A percentile compares a stretch with the other conserved stretches of the same genome.
phyloP scores from a whole-genome alignment of 2,329 filamentous ascomycete genomes.

The Neocucurbitaria cava region DNA sequence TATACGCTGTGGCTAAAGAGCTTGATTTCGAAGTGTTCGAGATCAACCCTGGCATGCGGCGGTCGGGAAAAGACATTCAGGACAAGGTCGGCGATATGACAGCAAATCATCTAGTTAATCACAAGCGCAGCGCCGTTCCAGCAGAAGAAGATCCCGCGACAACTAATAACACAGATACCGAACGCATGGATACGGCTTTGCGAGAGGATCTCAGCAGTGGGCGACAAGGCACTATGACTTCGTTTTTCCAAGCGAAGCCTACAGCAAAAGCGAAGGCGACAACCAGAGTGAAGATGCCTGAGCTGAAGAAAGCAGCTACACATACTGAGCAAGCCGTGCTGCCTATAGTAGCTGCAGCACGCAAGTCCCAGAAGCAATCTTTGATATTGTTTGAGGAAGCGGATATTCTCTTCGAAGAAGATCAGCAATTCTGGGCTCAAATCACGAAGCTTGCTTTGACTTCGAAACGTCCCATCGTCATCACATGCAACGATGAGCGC shows the following conservation, averaged over 20 bases:
- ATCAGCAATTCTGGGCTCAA: slow-evolving; percentile 92
- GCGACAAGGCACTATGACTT: slow-evolving; percentile 78
- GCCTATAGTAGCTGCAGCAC: slow-evolving; percentile 37
- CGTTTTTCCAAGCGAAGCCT: slow-evolving; percentile 71
- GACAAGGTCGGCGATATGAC: slow-evolving; percentile 98
- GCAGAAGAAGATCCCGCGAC: slow-evolving; percentile 11
- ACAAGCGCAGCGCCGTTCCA: slow-evolving; percentile 42
- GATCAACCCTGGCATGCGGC: slow-evolving; percentile 82
- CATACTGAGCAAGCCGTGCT: slow-evolving; percentile 30
- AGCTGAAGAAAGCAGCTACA: slow-evolving; percentile 21
- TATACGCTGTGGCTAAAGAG: slow-evolving; percentile 91
- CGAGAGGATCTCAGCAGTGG: slow-evolving; percentile 68
- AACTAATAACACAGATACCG: slow-evolving; percentile 45
- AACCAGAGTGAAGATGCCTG: slow-evolving; percentile 15
- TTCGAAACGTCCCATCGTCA: slow-evolving; percentile 89
- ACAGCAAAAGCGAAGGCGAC: slow-evolving; percentile 33
- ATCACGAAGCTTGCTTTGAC: slow-evolving; percentile 78
- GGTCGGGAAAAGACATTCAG: slow-evolving; percentile 87
- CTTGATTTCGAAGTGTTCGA: slow-evolving; percentile 94
- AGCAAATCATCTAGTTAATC: slow-evolving; percentile 85
- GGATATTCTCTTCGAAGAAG: slow-evolving; percentile 92
- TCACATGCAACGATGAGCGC: slow-evolving; percentile 94
- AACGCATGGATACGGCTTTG: slow-evolving; percentile 54
- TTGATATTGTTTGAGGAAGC: slow-evolving; percentile 93
- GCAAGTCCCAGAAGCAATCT: slow-evolving; percentile 79